Evolutionary conservation across 164 flowering plant genomes (phyloP), one percentile per base, ranked within the genome.

Genomic region (Berberis vulgaris): DNA sequence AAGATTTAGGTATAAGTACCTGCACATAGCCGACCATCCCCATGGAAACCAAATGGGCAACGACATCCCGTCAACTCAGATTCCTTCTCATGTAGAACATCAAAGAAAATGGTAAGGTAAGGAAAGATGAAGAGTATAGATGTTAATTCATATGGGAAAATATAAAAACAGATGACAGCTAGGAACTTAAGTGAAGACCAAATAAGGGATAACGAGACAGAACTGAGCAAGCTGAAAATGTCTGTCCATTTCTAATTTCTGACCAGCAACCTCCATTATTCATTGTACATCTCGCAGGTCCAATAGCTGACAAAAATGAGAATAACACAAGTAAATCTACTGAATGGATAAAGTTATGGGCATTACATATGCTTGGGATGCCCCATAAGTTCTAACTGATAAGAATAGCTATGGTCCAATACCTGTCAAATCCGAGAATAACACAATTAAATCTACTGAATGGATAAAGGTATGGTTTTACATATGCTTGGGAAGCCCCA

Each of bases 191-290:
- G 26, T 26, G 26, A 26, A 26, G 26, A 26, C 26, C 26, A 26
- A 26, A 26, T 43, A 52, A 65, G 65, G 71, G 66, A 59, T 45
- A 56, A 64, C 7, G 60, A 59, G 59, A 39, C 12, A 63, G 2
- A 66, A 87, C 98, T 79, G 75, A 49, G 70, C 98, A 93, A 71
- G 98, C 98, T 59, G 98, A 82, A 80, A 73, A 84, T 11, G 82
- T 67, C 40, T 70, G 80, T 45, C 87, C 95, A 71, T 83, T 72
- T 40, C 69, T 81, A 47, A 86, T 76, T 41, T 82, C 91, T 64
- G 84, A 83, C 97, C 98, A 94, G 75, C 98, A 94, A 53, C 95
- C 98, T 66, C 98, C 98, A 73, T 90, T 82, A 60, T 86, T 88
- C 43, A 94, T 80, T 75, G 79, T 86, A 82, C 98, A 91, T 47